phyloP scores from a whole-genome alignment of 495 filamentous ascomycete species.

The Trichocladium uniseriatum region DNA sequence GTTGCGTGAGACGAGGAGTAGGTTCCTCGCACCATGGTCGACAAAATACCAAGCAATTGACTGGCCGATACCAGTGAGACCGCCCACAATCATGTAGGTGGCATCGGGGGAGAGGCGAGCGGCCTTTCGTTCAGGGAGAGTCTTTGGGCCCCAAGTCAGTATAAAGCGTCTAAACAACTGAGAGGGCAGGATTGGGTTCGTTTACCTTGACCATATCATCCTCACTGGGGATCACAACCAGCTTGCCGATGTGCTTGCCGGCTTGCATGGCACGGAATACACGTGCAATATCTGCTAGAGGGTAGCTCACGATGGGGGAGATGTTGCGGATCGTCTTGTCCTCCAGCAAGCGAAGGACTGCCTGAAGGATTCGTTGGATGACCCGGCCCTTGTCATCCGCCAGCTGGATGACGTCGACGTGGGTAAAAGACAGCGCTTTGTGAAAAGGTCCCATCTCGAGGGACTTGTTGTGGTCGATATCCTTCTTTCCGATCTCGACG shows the following conservation, averaged over 20 bases:
- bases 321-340: conserved; percentile 22
- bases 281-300: conserved; percentile 28
- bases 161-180: conserved; percentile 2
- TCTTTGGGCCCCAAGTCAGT: conserved; percentile 6
- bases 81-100: conserved; percentile 51
- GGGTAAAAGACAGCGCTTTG: conserved; percentile 17
- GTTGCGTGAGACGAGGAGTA: conserved; percentile 50
- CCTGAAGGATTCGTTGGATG: conserved; percentile 28
- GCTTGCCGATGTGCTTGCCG: conserved; percentile 46
- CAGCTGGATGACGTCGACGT: conserved; percentile 18
- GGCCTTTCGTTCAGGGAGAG: conserved; percentile 2
- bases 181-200: not conserved
- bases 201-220: conserved; percentile 10
- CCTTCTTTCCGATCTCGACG: conserved; percentile 45
- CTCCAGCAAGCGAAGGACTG: conserved; percentile 29
- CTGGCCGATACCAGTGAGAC: conserved; percentile 52
- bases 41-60: conserved; percentile 50
- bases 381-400: conserved; percentile 1
- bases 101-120: conserved; percentile 29
- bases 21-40: conserved; percentile 43
- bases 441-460: conserved; percentile 35
- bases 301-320: conserved; percentile 6
- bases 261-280: conserved; percentile 38
- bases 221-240: conserved; percentile 29
- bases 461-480: conserved; percentile 22